These are phyloP conservation scores for Cryptococcus sp. DNA, from an alignment of 1,284 basidiomycete species.

Conservation along the genomic window DNA sequence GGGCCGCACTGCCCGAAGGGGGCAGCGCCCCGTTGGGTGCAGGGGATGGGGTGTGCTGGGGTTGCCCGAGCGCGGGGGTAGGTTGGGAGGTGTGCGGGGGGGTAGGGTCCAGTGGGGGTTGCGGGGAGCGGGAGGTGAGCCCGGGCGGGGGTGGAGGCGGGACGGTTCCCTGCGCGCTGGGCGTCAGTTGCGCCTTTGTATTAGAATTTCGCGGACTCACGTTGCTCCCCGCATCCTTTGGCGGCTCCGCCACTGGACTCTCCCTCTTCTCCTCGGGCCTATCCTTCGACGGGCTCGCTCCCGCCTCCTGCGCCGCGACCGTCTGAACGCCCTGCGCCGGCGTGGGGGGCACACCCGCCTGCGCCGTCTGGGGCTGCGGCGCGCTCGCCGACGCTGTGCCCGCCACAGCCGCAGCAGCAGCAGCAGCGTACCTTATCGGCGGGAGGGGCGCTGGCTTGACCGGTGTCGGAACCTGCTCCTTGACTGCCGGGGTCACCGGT, in stretches of 20 bases:
- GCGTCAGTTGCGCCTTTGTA: too few species aligned
- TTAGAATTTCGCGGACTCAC: too few species aligned
- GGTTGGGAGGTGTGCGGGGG: too few species aligned
- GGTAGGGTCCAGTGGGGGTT: too few species aligned
- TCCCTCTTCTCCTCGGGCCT: too few species aligned
- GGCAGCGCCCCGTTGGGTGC: not conserved
- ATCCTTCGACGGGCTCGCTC: too few species aligned
- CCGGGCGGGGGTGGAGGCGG: conserved; percentile 56
- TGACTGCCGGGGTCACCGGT: conserved; percentile 13
- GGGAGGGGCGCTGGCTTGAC: conserved; percentile 59
- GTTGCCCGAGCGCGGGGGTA: not conserved
- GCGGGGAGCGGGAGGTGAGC: not conserved
- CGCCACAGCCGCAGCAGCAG: conserved; percentile 65
- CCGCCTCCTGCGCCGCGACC: too few species aligned
- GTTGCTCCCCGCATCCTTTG: too few species aligned
- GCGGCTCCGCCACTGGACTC: too few species aligned
- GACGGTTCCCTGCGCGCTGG: too few species aligned
- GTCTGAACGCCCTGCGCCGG: conserved; percentile 3
- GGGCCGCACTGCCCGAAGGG: too few species aligned
- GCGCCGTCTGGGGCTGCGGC: not conserved
- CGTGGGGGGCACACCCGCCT: conserved; percentile 50
- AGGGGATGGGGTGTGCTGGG: not conserved
- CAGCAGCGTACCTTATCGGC: conserved; percentile 81
- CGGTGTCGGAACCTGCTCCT: conserved; percentile 19
- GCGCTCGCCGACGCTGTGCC: conserved; percentile 34